Conservation (phyloP, 257 asterid species). For the Capsicum chinense region DNA sequence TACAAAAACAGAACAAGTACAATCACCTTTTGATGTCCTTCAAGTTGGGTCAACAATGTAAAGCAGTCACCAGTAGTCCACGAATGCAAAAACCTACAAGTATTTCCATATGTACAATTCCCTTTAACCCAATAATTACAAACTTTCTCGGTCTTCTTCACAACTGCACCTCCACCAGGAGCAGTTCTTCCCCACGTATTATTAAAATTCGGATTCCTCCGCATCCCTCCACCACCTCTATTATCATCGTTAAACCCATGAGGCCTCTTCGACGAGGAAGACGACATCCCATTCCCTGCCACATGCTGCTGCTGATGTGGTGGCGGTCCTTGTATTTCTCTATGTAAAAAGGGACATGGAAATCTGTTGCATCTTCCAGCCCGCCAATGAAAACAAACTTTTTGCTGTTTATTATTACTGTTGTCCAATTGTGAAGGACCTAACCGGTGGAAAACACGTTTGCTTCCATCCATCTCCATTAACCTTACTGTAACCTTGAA, state of each 20-base stretch:
- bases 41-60: conserved; percentile 69
- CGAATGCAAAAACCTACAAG: conserved; percentile 81
- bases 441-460: conserved; percentile 63
- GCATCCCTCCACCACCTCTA: conserved; percentile 35
- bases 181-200: conserved; percentile 68
- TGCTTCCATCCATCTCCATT: conserved; percentile 84
- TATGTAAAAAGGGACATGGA: conserved; percentile 79
- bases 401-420: conserved; percentile 49
- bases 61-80: conserved; percentile 85
- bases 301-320: conserved; percentile 30
- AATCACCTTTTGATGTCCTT: conserved; percentile 89
- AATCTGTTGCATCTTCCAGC: conserved; percentile 79
- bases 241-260: conserved; percentile 70
- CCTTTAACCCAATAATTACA: conserved; percentile 78
- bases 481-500: not conserved
- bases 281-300: conserved; percentile 44
- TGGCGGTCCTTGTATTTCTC: conserved; percentile 57
- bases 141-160: conserved; percentile 63
- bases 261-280: conserved; percentile 57
- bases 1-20: not conserved
- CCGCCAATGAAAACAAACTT: conserved; percentile 82
- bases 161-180: conserved; percentile 43
- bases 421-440: conserved; percentile 54
- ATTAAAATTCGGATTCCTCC: conserved; percentile 72
- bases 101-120: conserved; percentile 73